These are phyloP conservation scores for Benincasa hispida DNA, from an alignment of 306 rosid species.

Conservation along the genomic window DNA sequence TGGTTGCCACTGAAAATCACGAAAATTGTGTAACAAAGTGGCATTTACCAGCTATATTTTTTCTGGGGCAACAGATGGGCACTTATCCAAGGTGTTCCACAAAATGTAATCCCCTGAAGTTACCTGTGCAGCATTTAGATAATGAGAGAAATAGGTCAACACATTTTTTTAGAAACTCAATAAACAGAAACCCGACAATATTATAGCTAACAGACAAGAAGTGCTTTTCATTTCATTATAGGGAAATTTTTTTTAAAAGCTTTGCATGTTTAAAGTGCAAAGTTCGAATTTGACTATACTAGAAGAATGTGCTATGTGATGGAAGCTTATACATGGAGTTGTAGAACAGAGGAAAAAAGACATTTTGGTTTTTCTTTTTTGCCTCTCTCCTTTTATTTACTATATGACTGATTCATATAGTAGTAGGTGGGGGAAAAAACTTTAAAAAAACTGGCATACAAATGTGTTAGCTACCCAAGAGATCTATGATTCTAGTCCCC, in stretches of 20 bases:
- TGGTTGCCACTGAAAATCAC: no score
- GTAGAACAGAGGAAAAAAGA: neutral
- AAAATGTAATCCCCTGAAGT: constrained; percentile 76
- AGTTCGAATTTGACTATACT: neutral
- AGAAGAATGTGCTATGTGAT: neutral
- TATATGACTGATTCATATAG: no score
- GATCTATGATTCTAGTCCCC: no score
- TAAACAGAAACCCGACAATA: neutral
- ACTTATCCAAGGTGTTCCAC: constrained; percentile 88
- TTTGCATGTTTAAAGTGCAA: neutral
- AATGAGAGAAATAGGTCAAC: neutral
- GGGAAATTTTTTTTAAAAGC: neutral
- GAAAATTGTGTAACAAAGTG: neutral
- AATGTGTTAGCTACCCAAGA: no score
- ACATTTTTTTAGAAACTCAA: neutral
- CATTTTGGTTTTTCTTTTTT: neutral
- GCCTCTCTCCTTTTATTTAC: no score
- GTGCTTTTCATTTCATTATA: neutral
- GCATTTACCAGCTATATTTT: constrained; percentile 15
- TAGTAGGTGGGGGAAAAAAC: no score
- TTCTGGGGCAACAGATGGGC: constrained; percentile 35
- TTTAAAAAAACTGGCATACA: no score
- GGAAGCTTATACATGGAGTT: neutral
- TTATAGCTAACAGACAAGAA: neutral
- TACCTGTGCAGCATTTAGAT: constrained; percentile 29